Evolutionary conservation across 257 asterid species (phyloP).

Genomic region (Nyctanthes arbortristis): DNA sequence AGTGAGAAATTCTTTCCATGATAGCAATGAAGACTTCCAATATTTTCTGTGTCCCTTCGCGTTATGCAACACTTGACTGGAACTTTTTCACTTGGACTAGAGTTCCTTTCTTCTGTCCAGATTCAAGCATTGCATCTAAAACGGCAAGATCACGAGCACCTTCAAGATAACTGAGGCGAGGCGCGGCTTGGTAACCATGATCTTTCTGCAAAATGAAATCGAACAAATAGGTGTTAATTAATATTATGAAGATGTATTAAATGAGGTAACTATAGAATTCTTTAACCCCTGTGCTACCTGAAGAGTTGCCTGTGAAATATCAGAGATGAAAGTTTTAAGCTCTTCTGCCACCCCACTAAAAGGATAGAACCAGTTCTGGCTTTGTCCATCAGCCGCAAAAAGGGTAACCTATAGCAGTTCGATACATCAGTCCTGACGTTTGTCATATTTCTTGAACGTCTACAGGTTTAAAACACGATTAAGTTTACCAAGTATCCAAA

Average conservation of each 20-base stretch:
- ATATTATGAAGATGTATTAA: not conserved
- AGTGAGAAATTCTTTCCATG: too few species aligned
- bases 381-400: conserved; percentile 61
- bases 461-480: not conserved
- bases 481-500: conserved; percentile 50
- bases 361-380: conserved; percentile 60
- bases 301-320: conserved; percentile 59
- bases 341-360: conserved; percentile 82
- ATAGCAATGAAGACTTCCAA: too few species aligned
- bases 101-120: conserved; percentile 67
- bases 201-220: conserved; percentile 49
- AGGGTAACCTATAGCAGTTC: conserved; percentile 38
- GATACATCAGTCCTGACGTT: not conserved
- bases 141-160: conserved; percentile 90
- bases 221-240: not conserved
- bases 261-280: not conserved
- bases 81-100: conserved; percentile 61
- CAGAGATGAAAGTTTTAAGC: conserved; percentile 71
- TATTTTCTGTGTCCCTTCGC: conserved; percentile 32
- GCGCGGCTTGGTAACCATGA: conserved; percentile 50
- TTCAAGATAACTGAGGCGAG: conserved; percentile 67
- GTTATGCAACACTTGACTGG: conserved; percentile 22
- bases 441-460: not conserved
- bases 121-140: conserved; percentile 90
- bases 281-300: conserved; percentile 40